Evolutionary conservation across 805 yeast species (phyloP).

Genomic region (Wickerhamia fluorescens): DNA sequence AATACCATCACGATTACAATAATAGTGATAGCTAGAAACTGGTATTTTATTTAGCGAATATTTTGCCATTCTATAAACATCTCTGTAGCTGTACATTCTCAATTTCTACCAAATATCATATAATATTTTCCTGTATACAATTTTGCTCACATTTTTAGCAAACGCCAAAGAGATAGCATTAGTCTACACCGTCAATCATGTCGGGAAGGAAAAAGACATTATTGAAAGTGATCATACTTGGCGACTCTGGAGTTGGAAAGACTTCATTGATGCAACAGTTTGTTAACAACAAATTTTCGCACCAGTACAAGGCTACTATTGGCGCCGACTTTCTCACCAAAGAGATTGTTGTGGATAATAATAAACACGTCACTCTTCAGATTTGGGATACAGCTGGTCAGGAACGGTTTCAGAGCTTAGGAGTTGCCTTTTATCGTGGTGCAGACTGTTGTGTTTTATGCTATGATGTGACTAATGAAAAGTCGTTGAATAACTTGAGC

Average conservation of each 20-base stretch:
- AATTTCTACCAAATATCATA: too few species aligned
- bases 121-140: too few species aligned
- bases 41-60: too few species aligned
- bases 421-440: slow-evolving; percentile 95
- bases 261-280: slow-evolving; percentile 96
- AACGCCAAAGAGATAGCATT: too few species aligned
- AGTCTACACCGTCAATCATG: too few species aligned
- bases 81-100: too few species aligned
- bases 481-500: slow-evolving; percentile 82
- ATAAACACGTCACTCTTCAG: slow-evolving; percentile 68
- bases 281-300: slow-evolving; percentile 88
- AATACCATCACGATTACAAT: too few species aligned
- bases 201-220: slow-evolving; percentile 68
- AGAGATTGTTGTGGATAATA: slow-evolving; percentile 78
- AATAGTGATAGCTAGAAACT: too few species aligned
- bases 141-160: too few species aligned
- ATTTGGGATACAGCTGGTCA: slow-evolving; percentile 99
- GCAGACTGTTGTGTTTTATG: slow-evolving; percentile 97
- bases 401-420: slow-evolving; percentile 92
- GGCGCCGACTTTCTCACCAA: slow-evolving; percentile 96
- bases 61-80: too few species aligned
- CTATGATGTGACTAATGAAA: slow-evolving; percentile 91
- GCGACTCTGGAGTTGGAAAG: slow-evolving; percentile 97
- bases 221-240: slow-evolving; percentile 82
- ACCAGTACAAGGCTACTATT: slow-evolving; percentile 95